These are phyloP conservation scores for Epichloe brachyelytri DNA, from an alignment of 2,329 filamentous ascomycete genomes.

Conservation along the genomic window DNA sequence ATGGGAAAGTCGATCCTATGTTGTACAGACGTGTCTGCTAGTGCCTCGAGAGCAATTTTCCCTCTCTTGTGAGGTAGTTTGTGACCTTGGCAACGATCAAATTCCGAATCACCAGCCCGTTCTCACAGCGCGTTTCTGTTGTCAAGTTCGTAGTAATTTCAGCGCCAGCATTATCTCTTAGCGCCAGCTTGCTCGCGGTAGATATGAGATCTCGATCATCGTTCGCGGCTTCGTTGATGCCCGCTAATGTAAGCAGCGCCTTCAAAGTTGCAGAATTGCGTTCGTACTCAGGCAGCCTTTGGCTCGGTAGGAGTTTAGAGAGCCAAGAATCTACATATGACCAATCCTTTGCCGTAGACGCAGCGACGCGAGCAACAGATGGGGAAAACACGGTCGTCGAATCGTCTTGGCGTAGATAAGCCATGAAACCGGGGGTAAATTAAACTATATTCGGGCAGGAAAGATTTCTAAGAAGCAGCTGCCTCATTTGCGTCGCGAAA, in stretches of 20 bases:
- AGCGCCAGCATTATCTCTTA: slow-evolving; percentile 17
- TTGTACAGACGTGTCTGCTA: slow-evolving; percentile 38
- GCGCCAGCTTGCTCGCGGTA: slow-evolving; percentile 44
- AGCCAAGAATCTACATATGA: slow-evolving; percentile 74
- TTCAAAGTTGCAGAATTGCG: slow-evolving; percentile 74
- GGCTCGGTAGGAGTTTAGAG: slow-evolving; percentile 51
- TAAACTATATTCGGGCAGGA: background rate
- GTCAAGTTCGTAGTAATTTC: background rate
- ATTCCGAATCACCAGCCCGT: slow-evolving; percentile 31
- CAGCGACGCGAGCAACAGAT: slow-evolving; percentile 58
- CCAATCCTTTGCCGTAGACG: slow-evolving; percentile 83
- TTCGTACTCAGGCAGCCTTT: slow-evolving; percentile 61
- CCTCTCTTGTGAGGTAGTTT: slow-evolving; percentile 35
- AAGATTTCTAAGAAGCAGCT: background rate
- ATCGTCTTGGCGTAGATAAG: background rate
- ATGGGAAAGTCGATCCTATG: slow-evolving; percentile 36
- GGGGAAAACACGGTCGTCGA: slow-evolving; percentile 52
- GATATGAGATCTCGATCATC: slow-evolving; percentile 50
- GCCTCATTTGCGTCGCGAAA: too few species aligned
- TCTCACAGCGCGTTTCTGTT: background rate
- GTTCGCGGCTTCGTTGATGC: slow-evolving; percentile 65
- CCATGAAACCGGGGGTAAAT: background rate
- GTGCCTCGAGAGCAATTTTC: slow-evolving; percentile 39
- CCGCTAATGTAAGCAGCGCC: slow-evolving; percentile 58
- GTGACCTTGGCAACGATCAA: slow-evolving; percentile 10